Conservation (phyloP, 2,329 filamentous ascomycete genomes). For the Pseudogymnoascus sp. region DNA sequence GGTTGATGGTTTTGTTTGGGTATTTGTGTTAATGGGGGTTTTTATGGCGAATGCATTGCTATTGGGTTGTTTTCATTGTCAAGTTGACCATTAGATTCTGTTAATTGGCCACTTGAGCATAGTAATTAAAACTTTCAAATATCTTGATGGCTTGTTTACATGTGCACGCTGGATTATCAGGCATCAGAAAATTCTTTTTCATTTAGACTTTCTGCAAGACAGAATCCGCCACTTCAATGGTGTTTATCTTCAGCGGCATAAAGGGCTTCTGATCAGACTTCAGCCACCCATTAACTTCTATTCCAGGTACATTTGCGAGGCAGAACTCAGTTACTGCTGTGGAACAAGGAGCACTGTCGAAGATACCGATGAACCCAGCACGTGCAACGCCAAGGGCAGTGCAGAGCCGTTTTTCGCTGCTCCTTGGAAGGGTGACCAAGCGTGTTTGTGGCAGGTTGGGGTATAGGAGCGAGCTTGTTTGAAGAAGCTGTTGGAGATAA, state of each 20-base stretch:
- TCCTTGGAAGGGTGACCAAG: slow-evolving; percentile 55
- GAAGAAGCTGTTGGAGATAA: slow-evolving; percentile 51
- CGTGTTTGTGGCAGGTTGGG: slow-evolving; percentile 38
- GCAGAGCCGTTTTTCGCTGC: slow-evolving; percentile 51
- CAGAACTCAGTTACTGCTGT: slow-evolving; percentile 51
- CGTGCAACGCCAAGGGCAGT: slow-evolving; percentile 52
- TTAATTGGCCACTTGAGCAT: background rate
- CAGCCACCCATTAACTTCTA: slow-evolving; percentile 49
- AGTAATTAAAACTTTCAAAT: background rate
- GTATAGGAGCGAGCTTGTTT: slow-evolving; percentile 39
- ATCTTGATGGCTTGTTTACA: background rate
- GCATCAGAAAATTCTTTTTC: background rate
- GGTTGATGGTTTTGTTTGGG: slow-evolving; percentile 6
- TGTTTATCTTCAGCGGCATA: slow-evolving; percentile 41
- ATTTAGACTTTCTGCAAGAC: slow-evolving; percentile 12
- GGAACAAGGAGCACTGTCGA: slow-evolving; percentile 47
- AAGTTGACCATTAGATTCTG: background rate
- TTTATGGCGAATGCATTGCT: background rate
- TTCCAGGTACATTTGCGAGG: slow-evolving; percentile 41
- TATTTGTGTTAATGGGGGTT: background rate
- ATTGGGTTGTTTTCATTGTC: background rate
- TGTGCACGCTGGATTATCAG: background rate
- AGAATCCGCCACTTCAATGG: slow-evolving; percentile 31
- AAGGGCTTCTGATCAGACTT: slow-evolving; percentile 37
- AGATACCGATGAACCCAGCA: slow-evolving; percentile 56